A percentile compares a stretch with the other conserved stretches of the same genome.
Evolutionary conservation across 768 basidiomycete genomes (phyloP).

Genomic region (Calocybe cyanea): DNA sequence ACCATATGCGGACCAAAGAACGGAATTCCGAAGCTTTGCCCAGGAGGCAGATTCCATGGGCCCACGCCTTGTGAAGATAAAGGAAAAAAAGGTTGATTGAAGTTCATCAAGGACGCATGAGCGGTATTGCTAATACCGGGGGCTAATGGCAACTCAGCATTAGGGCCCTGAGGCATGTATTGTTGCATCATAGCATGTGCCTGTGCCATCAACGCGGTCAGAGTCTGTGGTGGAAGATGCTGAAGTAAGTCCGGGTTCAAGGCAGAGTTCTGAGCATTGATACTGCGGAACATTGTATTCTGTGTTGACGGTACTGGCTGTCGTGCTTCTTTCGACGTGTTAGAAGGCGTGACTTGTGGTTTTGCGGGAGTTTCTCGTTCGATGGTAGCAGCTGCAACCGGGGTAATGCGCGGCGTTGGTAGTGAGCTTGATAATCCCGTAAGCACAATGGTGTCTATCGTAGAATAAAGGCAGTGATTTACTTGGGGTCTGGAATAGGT

Average conservation of each 20-base stretch:
- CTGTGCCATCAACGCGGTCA: not conserved
- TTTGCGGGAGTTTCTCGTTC: not conserved
- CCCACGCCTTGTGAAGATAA: not conserved
- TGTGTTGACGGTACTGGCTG: not conserved
- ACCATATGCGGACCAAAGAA: constrained; percentile 1
- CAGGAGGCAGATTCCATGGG: constrained; percentile 1
- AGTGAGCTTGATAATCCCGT: constrained; percentile 47
- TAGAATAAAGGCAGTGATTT: constrained; percentile 7
- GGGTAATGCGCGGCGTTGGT: constrained; percentile 60
- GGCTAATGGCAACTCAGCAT: not conserved
- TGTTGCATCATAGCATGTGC: not conserved
- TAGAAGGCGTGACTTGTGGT: not conserved
- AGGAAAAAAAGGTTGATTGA: not conserved
- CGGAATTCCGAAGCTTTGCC: not conserved
- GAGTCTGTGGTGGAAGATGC: not conserved
- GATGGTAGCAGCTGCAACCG: constrained; percentile 27
- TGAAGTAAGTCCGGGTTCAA: not conserved
- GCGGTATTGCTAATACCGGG: not conserved
- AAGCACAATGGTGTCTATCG: constrained; percentile 4
- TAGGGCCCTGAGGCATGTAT: not conserved
- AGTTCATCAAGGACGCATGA: not conserved
- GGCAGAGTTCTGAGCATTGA: not conserved
- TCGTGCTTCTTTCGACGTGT: not conserved
- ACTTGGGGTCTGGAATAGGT: constrained; percentile 33
- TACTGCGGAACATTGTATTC: not conserved